phyloP scores from a whole-genome alignment of 768 basidiomycete species.

The Coprinopsis sp. region DNA sequence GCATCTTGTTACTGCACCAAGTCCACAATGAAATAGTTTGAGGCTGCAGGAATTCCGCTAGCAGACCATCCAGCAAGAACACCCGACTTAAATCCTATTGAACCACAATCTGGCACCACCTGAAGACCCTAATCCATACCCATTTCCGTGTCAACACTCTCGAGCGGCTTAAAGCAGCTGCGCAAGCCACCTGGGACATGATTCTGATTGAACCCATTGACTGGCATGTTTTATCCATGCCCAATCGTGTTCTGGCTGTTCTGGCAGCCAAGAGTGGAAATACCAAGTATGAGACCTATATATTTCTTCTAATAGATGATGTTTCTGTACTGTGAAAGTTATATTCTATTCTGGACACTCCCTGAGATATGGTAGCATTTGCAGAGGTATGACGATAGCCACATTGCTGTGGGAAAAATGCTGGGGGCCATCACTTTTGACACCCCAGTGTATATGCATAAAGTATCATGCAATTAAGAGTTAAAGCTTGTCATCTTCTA shows the following conservation, averaged over 20 bases:
- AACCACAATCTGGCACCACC: conserved; percentile 24
- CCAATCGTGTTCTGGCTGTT: conserved; percentile 14
- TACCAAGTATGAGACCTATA: too few relatives aligned
- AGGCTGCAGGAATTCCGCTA: conserved; percentile 13
- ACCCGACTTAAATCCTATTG: conserved; percentile 26
- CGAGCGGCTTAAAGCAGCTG: conserved; percentile 7
- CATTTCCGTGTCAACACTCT: conserved; percentile 11
- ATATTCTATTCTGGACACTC: too few relatives aligned
- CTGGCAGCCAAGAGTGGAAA: conserved; percentile 13
- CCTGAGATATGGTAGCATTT: too few relatives aligned
- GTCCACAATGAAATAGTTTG: conserved; percentile 15
- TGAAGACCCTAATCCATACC: conserved; percentile 16
- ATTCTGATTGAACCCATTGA: conserved; percentile 12
- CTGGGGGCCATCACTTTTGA: too few relatives aligned
- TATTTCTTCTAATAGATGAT: too few relatives aligned
- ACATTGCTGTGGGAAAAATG: too few relatives aligned
- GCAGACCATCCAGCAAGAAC: conserved; percentile 23
- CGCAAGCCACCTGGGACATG: conserved; percentile 10
- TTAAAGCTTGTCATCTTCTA: too few relatives aligned
- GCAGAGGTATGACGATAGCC: too few relatives aligned
- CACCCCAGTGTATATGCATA: too few relatives aligned
- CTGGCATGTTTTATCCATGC: conserved; percentile 13
- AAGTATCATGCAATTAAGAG: too few relatives aligned
- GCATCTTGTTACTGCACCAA: conserved; percentile 12
- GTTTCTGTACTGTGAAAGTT: too few relatives aligned